Evolutionary conservation across 495 filamentous ascomycete genomes (phyloP).

Genomic region (Margaritispora aquatica): DNA sequence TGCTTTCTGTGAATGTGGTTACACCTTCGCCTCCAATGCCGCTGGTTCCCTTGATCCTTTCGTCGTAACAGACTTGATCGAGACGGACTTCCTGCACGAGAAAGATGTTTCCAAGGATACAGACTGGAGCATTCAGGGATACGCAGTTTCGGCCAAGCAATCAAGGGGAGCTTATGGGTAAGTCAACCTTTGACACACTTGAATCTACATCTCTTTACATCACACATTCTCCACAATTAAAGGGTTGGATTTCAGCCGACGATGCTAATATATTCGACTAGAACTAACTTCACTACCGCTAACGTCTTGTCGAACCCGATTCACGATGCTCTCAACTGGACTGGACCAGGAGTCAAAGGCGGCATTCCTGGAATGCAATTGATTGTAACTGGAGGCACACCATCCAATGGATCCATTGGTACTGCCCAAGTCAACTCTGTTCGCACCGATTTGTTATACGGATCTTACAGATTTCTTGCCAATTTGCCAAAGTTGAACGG

Average conservation of each 20-base stretch:
- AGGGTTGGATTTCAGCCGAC: neutral
- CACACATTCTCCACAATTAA: neutral
- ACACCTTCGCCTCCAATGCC: constrained; percentile 35
- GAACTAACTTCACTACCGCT: constrained; percentile 35
- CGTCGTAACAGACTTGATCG: constrained; percentile 61
- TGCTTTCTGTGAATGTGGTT: constrained; percentile 72
- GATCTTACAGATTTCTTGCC: constrained; percentile 60
- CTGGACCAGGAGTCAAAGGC: constrained; percentile 34
- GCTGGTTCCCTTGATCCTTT: constrained; percentile 34
- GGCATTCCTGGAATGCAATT: constrained; percentile 54
- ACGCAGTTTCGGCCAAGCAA: constrained; percentile 45
- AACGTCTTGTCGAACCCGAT: constrained; percentile 53
- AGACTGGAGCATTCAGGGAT: constrained; percentile 59
- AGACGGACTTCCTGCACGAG: constrained; percentile 61
- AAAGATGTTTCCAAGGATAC: constrained; percentile 38
- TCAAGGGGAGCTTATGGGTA: constrained; percentile 63
- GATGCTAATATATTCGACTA: neutral
- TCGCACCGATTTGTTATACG: constrained; percentile 54
- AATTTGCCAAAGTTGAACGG: constrained; percentile 51
- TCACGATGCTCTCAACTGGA: constrained; percentile 28
- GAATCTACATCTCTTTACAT: neutral
- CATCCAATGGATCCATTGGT: constrained; percentile 43
- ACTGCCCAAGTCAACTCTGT: constrained; percentile 53
- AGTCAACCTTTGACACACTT: neutral
- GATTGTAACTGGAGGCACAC: constrained; percentile 41